A percentile compares a stretch with the other conserved stretches of the same genome.
phyloP scores from a whole-genome alignment of 2,329 filamentous ascomycete genomes.

The Talaromyces sp. region DNA sequence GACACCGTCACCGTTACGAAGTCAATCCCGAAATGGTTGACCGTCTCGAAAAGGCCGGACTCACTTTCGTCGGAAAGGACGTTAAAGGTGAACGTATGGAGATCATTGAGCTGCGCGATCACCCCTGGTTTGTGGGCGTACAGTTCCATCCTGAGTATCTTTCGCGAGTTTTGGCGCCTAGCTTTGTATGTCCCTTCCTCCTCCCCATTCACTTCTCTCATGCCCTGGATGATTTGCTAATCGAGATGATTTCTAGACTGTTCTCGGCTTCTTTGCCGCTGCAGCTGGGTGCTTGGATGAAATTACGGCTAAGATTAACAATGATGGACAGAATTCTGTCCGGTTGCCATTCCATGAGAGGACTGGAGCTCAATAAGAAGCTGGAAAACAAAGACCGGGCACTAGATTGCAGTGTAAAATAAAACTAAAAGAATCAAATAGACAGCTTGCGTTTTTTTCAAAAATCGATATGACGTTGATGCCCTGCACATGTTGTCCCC shows the following conservation, averaged over 20 bases:
- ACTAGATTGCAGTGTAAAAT: neutral
- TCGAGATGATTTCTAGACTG: neutral
- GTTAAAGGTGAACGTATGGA: conserved; percentile 75
- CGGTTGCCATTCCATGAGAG: neutral
- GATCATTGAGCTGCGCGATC: conserved; percentile 73
- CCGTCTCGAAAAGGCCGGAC: conserved; percentile 60
- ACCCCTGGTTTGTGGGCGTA: conserved; percentile 78
- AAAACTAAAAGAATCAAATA: neutral
- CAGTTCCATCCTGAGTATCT: conserved; percentile 84
- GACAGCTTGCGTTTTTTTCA: neutral
- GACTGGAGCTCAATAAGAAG: neutral
- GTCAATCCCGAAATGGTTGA: conserved; percentile 77
- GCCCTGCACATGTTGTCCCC: too few relatives aligned
- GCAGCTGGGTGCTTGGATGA: conserved; percentile 61
- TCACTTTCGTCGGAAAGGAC: conserved; percentile 75
- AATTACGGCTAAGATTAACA: conserved; percentile 22
- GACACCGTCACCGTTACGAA: conserved; percentile 86
- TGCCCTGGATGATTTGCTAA: neutral
- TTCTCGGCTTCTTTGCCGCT: conserved; percentile 37
- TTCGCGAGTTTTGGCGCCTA: conserved; percentile 67
- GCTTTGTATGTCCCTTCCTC: conserved; percentile 23
- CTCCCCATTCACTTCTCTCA: neutral
- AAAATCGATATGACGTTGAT: neutral
- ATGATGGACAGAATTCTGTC: neutral
- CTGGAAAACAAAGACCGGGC: neutral